These are phyloP conservation scores for Penicillium polonicum DNA, from an alignment of 2,329 filamentous ascomycete species.

Conservation along the genomic window DNA sequence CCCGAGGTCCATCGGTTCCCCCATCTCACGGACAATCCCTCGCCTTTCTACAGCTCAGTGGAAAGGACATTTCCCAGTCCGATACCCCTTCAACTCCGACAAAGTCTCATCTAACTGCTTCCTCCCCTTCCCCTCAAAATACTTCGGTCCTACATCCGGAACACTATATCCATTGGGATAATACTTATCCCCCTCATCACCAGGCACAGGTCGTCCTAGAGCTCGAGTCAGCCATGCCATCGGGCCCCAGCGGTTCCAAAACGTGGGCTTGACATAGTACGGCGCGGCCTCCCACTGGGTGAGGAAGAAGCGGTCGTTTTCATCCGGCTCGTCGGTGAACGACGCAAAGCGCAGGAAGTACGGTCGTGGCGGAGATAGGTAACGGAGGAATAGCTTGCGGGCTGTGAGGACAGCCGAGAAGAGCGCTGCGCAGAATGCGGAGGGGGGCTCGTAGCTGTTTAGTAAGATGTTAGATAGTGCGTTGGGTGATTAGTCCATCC, in stretches of 20 bases:
- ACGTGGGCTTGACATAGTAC: slow-evolving; percentile 61
- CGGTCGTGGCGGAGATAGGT: slow-evolving; percentile 60
- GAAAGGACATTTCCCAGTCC: slow-evolving; percentile 53
- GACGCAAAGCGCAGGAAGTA: slow-evolving; percentile 39
- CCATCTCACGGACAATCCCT: too few species aligned
- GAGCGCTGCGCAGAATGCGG: slow-evolving; percentile 33
- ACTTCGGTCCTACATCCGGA: slow-evolving; percentile 62
- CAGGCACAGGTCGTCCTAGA: slow-evolving; percentile 49
- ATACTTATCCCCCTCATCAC: slow-evolving; percentile 48
- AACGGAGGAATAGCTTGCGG: slow-evolving; percentile 57
- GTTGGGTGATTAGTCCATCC: not conserved
- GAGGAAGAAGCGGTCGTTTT: slow-evolving; percentile 54
- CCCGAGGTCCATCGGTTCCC: too few species aligned
- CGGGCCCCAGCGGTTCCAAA: slow-evolving; percentile 64
- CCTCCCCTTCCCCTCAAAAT: slow-evolving; percentile 53
- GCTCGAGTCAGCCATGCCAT: slow-evolving; percentile 51
- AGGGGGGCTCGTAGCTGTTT: slow-evolving; percentile 42
- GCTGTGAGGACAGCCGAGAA: slow-evolving; percentile 51
- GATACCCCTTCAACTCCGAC: slow-evolving; percentile 48
- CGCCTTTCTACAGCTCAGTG: slow-evolving; percentile 14
- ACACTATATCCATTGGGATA: slow-evolving; percentile 50
- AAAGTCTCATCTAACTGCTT: slow-evolving; percentile 25
- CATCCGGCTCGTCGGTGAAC: slow-evolving; percentile 51
- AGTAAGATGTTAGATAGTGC: not conserved
- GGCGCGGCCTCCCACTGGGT: slow-evolving; percentile 61